These are phyloP conservation scores for Herpomyces periplanetae DNA, from an alignment of 2,329 filamentous ascomycete genomes.

Conservation along the genomic window DNA sequence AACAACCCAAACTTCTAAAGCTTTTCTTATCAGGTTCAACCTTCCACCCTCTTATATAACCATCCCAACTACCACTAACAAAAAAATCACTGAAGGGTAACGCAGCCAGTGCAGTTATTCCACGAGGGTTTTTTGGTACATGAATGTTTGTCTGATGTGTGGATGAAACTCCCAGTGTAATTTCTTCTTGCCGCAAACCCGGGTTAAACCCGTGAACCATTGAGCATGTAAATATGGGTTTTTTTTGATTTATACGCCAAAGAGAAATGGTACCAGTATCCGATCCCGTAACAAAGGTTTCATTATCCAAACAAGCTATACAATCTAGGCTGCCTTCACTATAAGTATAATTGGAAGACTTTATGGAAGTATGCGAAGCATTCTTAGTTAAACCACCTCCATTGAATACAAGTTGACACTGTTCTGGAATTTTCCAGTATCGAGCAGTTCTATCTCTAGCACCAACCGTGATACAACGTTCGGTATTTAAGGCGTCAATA, in stretches of 20 bases:
- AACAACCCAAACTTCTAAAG: no score
- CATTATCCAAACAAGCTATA: constrained; percentile 54
- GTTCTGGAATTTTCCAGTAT: constrained; percentile 81
- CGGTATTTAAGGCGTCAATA: constrained; percentile 40
- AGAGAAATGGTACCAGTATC: constrained; percentile 59
- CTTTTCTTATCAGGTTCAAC: no score
- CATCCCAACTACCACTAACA: constrained; percentile 77
- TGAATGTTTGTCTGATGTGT: constrained; percentile 10
- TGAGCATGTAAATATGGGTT: constrained; percentile 39
- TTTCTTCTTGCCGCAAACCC: constrained; percentile 21
- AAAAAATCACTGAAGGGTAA: constrained; percentile 70
- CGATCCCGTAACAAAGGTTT: constrained; percentile 61
- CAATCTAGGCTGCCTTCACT: constrained; percentile 61
- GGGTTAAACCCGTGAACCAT: constrained; percentile 55
- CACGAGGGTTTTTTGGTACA: constrained; percentile 27
- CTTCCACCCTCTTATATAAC: constrained; percentile 45
- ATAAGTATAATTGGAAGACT: no score
- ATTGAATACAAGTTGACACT: constrained; percentile 75
- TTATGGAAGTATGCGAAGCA: no score
- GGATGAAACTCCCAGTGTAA: constrained; percentile 11
- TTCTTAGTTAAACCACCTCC: constrained; percentile 19
- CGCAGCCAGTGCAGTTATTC: constrained; percentile 55
- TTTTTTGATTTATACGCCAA: constrained; percentile 79
- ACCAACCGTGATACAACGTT: constrained; percentile 65
- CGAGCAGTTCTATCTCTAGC: constrained; percentile 63